Evolutionary conservation across 2,329 filamentous ascomycete species (phyloP), one percentile per base, ranked within the genome.

Genomic region (Akanthomyces dipterigenus): DNA sequence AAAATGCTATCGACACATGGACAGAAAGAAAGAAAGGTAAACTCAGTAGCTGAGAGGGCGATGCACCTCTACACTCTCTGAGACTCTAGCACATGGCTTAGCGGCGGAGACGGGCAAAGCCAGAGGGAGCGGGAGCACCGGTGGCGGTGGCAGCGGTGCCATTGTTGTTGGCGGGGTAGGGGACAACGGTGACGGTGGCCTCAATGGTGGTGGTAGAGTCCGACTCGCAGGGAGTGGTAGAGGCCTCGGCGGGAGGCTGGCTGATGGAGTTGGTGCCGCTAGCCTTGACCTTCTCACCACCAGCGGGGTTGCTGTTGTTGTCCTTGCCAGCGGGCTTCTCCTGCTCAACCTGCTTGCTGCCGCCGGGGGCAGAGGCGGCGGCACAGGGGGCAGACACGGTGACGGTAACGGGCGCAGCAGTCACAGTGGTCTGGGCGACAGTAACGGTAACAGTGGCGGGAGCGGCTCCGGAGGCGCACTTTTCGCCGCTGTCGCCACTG

Each of bases 111-210:
- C 69, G 68, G 61, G 69, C 68, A 65, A 71, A 72, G 64, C 74
- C 75, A 59, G 75, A 72, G 62, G 75, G 72, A 45, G 64, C 63
- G 42, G 72, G 69, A 40, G 66, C 69, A 55, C 73, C 73, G 64
- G 68, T 64, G 51, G 72, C 64, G 61, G 63, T 63, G 55, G 75
- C 75, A 62, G 70, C 71, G 72, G 76, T 76, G 65, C 63, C 67
- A 64, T 70, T 70, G 64, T 70, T 70, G 64, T 70, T 69, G 56
- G 68, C 70, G 55, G 78, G 78, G 72, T 73, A 78, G 65, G 78
- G 78, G 63, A 77, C 68, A 62, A 75, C 71, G 58, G 74, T 75
- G 63, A 74, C 71, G 40, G 70, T 72, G 42, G 68, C 65, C 65
- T 70, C 65, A 42, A 67, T 62, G 63, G 70, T 70, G 56, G 70